Base-by-base conservation (phyloP, 306 rosid genomes). In the Phaseolus lunatus region DNA sequence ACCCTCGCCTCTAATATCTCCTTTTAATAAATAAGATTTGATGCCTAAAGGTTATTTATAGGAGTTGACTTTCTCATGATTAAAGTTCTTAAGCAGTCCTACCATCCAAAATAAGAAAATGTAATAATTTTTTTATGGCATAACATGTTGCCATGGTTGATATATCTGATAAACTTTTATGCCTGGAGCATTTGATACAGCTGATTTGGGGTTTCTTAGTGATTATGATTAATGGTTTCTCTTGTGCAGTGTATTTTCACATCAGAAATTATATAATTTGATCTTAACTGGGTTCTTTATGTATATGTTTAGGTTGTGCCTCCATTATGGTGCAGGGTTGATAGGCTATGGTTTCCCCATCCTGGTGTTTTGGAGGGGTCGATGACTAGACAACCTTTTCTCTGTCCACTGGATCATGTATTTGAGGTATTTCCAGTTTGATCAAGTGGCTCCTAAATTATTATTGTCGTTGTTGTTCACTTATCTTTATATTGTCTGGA, bases 301-400 rank as follows among this genome's bases (percentile, higher is more conserved):
- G 61, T 83, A 67, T 83, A 65, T 54, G 26, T 85, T 70, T 82
- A 95, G 99, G 97, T 95, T 81, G 84, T 95, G 97, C 99, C 99
- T 85, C 99, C 96, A 80, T 79, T 95, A 57, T 95, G 99, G 99
- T 95, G 99, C 90, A 88, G 96, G 81, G 52, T 95, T 81, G 99
- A 95, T 80, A 87, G 96, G 87, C 97, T 95, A n/a, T 95, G 97
- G 99, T 95, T 89, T 87, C 74, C 96, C 37, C 99, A 95, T 86
- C 99, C 99, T 45, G 99, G 99, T 50, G 82, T 89, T 82, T 86
- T 95, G 78, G 88, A 86, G 78, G 99, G 99, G 48, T 82, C 99
- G 45, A 66, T 95, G 86, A 92, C 97, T 48, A 87, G 96, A 84
- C 99, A 92, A 74, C 99, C 99, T 66, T 95, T 95, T 80, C 81